Evolutionary conservation across 805 yeast genomes (phyloP), one percentile per base, ranked within the genome.

Genomic region (Lachancea meyersii): DNA sequence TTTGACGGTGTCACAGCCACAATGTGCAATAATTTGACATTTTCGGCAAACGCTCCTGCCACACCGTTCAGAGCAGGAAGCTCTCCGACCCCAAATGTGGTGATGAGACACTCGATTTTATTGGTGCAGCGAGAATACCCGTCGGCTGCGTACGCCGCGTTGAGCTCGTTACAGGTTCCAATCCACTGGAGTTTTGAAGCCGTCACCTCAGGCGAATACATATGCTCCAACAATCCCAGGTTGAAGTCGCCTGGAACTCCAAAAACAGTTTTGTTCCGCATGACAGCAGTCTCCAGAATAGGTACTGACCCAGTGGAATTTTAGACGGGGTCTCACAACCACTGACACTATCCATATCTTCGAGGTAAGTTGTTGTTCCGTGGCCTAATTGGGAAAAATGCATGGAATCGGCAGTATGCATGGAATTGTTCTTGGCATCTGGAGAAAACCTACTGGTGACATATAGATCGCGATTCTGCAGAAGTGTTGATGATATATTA

Each of bases 71-170:
- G 56, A 2, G 95, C 94, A 45, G 87, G 78, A 48, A 86, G 71
- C 60, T 87, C 96, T 44, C 96, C 96, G 14, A 87, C 96, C 39
- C 96, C 96, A 62, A 72, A 85, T 3, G 96, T 87, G 3, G 70
- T 65, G 42, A 77, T 63, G 31, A 77, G 61, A 17, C 79, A 87
- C 41, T 87, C 86, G 5, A 84, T 73, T n/a, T 76, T 73, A 38
- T 72, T 69, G 22, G 80, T 71, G 33, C 69, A 68, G 47, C 91
- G 73, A 16, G 93, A 78, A 55, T 86, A 89, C 4, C 96, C 97
- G 61, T 89, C 96, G 6, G 91, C 89, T 5, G 93, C 80, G 59
- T 89, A 88, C 7, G 94, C 93, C 3, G 93, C 82, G 57, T 88
- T 89, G 49, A 88, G 71, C 66, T 88, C 97, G 57, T 88, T 88